These are phyloP conservation scores for Lathyrus oleraceus DNA, from an alignment of 306 rosid genomes.

Conservation along the genomic window DNA sequence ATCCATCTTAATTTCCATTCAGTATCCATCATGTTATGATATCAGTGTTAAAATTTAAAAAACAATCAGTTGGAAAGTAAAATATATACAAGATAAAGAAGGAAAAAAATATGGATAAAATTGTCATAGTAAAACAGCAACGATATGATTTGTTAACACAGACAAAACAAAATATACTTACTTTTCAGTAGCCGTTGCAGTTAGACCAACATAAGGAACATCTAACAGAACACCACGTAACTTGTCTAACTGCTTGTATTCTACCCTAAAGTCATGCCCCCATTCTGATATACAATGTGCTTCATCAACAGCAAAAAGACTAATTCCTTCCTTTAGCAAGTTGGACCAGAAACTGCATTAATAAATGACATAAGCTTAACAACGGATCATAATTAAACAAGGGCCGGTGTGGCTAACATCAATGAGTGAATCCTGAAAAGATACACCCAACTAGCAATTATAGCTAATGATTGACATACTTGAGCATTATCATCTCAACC, in stretches of 20 bases:
- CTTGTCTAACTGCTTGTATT: constrained; percentile 75
- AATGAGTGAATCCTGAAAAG: constrained; percentile 5
- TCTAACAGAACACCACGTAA: constrained; percentile 65
- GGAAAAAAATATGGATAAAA: constrained; percentile 21
- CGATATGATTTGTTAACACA: constrained; percentile 29
- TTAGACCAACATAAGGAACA: constrained; percentile 86
- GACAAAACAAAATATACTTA: constrained; percentile 43
- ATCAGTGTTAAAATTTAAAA: neutral
- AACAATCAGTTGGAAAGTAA: neutral
- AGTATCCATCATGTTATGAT: neutral
- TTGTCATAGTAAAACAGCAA: constrained; percentile 10
- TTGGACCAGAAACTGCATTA: constrained; percentile 88
- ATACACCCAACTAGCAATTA: constrained; percentile 23
- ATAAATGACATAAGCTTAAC: constrained; percentile 28
- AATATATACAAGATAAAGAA: constrained; percentile 26
- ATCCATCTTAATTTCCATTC: neutral
- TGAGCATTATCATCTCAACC: constrained; percentile 20
- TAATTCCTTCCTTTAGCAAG: constrained; percentile 71
- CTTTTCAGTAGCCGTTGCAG: constrained; percentile 94
- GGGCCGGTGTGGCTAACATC: neutral
- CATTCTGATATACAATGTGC: constrained; percentile 96
- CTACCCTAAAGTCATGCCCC: constrained; percentile 96
- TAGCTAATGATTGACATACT: neutral
- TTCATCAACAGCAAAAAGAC: constrained; percentile 89
- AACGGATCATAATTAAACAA: constrained; percentile 27